A percentile compares a stretch with the other conserved stretches of the same genome.
These are phyloP conservation scores for Panaeolus papilionaceus DNA, from an alignment of 768 basidiomycete genomes.

Conservation along the genomic window DNA sequence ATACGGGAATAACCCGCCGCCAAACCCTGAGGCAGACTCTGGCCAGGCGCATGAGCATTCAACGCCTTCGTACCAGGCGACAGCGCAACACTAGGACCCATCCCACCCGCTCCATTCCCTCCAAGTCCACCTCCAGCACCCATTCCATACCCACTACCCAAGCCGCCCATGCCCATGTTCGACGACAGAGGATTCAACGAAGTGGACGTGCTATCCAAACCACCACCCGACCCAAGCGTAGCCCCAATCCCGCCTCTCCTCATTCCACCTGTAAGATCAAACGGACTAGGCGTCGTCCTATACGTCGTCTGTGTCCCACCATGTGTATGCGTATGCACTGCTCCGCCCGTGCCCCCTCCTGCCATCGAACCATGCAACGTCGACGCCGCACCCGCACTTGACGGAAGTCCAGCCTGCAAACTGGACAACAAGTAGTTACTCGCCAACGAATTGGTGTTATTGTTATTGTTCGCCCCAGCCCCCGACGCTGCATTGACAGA, in stretches of 20 bases:
- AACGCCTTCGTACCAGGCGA: conserved; percentile 82
- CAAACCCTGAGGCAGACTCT: conserved; percentile 89
- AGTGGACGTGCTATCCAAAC: background rate
- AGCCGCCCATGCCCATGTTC: background rate
- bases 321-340: conserved; percentile 46
- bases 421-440: conserved; percentile 38
- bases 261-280: conserved; percentile 42
- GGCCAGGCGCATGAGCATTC: conserved; percentile 88
- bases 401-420: conserved; percentile 33
- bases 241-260: background rate
- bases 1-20: conserved; percentile 92
- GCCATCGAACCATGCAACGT: background rate
- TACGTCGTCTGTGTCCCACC: conserved; percentile 45
- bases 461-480: background rate
- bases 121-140: background rate
- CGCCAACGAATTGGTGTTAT: conserved; percentile 28
- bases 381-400: conserved; percentile 22
- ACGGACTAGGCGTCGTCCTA: conserved; percentile 48
- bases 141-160: background rate
- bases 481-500: background rate
- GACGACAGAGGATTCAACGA: background rate
- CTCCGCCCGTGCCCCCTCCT: background rate
- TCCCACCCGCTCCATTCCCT: background rate
- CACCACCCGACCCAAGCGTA: background rate
- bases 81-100: conserved; percentile 29